A percentile compares a stretch with the other conserved stretches of the same genome.
Evolutionary conservation across 768 basidiomycete species (phyloP).

Genomic region (Gautieria morchelliformis): DNA sequence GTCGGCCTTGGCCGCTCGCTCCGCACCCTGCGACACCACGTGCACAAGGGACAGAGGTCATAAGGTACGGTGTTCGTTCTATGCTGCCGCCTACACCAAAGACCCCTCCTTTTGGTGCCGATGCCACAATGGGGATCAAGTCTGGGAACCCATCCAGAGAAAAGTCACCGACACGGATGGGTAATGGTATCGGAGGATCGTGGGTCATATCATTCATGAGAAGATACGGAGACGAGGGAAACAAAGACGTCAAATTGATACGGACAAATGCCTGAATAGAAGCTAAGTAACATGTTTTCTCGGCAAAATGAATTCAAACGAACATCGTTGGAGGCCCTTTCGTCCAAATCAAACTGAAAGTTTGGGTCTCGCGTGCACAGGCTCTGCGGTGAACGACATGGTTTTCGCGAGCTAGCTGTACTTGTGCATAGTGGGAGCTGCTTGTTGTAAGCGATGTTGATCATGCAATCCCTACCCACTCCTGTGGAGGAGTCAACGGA

Average conservation of each 20-base stretch:
- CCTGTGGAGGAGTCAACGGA: constrained; percentile 61
- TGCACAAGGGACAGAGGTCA: constrained; percentile 55
- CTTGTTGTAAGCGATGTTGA: constrained; percentile 91
- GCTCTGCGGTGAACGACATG: constrained; percentile 69
- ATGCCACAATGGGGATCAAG: constrained; percentile 48
- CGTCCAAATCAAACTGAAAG: constrained; percentile 66
- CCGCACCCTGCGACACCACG: constrained; percentile 50
- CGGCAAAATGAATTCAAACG: constrained; percentile 12
- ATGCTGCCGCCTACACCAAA: constrained; percentile 15
- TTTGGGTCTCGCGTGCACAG: constrained; percentile 74
- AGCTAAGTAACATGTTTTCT: background rate
- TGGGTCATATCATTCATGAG: constrained; percentile 62
- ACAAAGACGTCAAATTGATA: constrained; percentile 56
- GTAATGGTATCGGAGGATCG: constrained; percentile 59
- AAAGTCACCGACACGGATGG: constrained; percentile 78
- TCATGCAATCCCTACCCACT: constrained; percentile 62
- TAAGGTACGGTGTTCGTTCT: constrained; percentile 41
- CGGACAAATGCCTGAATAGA: constrained; percentile 51
- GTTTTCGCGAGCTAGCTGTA: constrained; percentile 37
- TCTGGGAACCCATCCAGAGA: constrained; percentile 96
- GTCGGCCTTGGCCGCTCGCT: constrained; percentile 36
- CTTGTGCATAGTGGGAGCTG: constrained; percentile 76
- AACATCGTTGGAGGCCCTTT: constrained; percentile 42
- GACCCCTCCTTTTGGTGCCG: constrained; percentile 28
- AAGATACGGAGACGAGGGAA: constrained; percentile 40